Conservation (phyloP, 192 early-diverging fungal genomes). For the Umbelopsis isabellina region DNA sequence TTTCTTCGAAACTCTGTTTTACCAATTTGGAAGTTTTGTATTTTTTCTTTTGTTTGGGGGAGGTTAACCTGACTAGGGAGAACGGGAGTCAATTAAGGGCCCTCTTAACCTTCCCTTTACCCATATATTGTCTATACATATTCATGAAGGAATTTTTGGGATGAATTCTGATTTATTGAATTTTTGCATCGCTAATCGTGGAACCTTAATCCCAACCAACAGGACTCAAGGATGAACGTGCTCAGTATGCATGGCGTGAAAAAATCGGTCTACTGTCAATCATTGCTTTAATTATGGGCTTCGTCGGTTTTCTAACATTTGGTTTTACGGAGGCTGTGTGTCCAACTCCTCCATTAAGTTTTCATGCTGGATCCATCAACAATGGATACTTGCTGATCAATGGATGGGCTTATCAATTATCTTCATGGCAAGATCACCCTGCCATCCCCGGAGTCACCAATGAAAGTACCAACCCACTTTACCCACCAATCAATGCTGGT, state of each 20-base stretch:
- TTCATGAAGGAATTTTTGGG: slow-evolving; percentile 39
- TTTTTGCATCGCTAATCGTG: neutral
- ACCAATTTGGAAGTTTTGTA: neutral
- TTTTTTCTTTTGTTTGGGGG: neutral
- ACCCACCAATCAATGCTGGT: slow-evolving; percentile 57
- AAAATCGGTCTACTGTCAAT: slow-evolving; percentile 88
- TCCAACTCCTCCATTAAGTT: slow-evolving; percentile 37
- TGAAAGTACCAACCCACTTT: slow-evolving; percentile 48
- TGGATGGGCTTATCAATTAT: slow-evolving; percentile 68
- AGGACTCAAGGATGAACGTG: slow-evolving; percentile 61
- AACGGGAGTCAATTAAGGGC: slow-evolving; percentile 42
- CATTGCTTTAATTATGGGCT: slow-evolving; percentile 70
- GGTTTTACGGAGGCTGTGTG: slow-evolving; percentile 74
- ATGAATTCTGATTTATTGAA: no score
- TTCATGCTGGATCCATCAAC: slow-evolving; percentile 42
- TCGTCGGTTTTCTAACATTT: slow-evolving; percentile 87
- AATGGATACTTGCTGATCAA: slow-evolving; percentile 56
- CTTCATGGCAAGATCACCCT: slow-evolving; percentile 29
- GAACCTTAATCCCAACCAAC: slow-evolving; percentile 5
- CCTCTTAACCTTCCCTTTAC: slow-evolving; percentile 43
- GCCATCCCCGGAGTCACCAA: slow-evolving; percentile 32
- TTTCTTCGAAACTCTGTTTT: neutral
- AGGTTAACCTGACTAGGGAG: neutral
- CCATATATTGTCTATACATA: slow-evolving; percentile 49
- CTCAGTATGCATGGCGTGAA: slow-evolving; percentile 88